Evolutionary conservation across 805 yeast genomes (phyloP).

Genomic region (Metschnikowia noctiluminum): DNA sequence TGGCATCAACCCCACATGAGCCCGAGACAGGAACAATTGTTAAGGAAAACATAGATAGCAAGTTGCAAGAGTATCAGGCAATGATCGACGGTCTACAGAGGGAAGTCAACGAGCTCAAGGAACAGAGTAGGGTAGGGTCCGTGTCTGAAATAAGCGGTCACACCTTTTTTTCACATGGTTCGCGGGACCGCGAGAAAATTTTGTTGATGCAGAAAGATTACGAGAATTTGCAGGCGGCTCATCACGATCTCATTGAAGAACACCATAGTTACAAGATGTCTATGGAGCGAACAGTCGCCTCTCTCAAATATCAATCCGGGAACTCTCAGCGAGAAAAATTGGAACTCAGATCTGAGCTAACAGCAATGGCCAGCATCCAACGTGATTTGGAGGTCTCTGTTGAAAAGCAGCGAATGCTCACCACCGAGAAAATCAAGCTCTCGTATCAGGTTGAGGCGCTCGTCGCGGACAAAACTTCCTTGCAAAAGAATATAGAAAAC

Average conservation of each 20-base stretch:
- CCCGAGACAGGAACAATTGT: not conserved
- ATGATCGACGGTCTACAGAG: constrained; percentile 29
- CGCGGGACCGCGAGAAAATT: constrained; percentile 10
- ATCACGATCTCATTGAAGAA: constrained; percentile 12
- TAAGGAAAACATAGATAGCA: constrained; percentile 22
- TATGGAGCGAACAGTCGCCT: constrained; percentile 9
- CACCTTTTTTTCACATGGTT: constrained; percentile 1
- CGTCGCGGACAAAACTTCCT: constrained; percentile 33
- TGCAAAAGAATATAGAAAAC: constrained; percentile 35
- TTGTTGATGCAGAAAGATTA: constrained; percentile 14
- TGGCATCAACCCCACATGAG: not conserved
- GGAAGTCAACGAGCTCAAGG: constrained; percentile 30
- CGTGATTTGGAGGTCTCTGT: constrained; percentile 39
- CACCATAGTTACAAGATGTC: constrained; percentile 6
- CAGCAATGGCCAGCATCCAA: constrained; percentile 29
- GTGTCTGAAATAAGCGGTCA: constrained; percentile 8
- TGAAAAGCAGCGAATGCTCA: constrained; percentile 41
- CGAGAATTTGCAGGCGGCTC: constrained; percentile 10
- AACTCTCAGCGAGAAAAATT: constrained; percentile 13
- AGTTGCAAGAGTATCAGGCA: constrained; percentile 29
- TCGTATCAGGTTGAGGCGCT: constrained; percentile 39
- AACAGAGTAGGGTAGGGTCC: constrained; percentile 12
- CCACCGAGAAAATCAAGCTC: constrained; percentile 44
- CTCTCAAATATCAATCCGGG: constrained; percentile 13
- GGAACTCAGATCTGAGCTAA: constrained; percentile 8